These are phyloP conservation scores for Vachellia pachyceras DNA, from an alignment of 306 rosid species.

Conservation along the genomic window DNA sequence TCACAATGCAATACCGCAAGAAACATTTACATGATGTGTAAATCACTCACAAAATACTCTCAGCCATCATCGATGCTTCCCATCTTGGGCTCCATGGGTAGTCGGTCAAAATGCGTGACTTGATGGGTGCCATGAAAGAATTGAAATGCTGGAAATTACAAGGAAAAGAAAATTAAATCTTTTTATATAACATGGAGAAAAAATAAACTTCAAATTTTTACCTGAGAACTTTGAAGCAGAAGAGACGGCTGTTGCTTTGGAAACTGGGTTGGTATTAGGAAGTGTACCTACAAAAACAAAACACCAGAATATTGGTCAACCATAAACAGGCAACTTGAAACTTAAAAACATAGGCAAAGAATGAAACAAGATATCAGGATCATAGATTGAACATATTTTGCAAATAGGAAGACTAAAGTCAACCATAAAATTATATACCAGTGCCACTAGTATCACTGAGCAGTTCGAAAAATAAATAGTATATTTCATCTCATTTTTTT, in stretches of 20 bases:
- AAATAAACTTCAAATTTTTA: conserved; percentile 31
- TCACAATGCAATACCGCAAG: neutral
- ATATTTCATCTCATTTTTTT: neutral
- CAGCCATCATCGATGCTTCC: conserved; percentile 65
- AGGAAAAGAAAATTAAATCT: neutral
- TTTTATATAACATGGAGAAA: neutral
- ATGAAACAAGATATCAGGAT: conserved; percentile 31
- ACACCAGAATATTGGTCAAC: conserved; percentile 29
- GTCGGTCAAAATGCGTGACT: conserved; percentile 50
- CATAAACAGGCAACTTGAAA: conserved; percentile 15
- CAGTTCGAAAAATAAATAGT: neutral
- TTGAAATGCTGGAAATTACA: conserved; percentile 59
- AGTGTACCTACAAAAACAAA: conserved; percentile 68
- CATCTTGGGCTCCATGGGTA: conserved; percentile 81
- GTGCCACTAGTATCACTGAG: neutral
- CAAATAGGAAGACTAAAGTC: conserved; percentile 47
- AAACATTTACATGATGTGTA: neutral
- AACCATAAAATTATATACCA: conserved; percentile 1
- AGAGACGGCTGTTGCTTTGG: conserved; percentile 87
- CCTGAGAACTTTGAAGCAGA: conserved; percentile 97
- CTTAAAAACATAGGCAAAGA: neutral
- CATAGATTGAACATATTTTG: conserved; percentile 22
- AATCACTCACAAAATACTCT: conserved; percentile 59
- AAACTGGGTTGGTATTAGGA: conserved; percentile 75
- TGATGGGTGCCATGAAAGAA: conserved; percentile 59